Conservation (phyloP, 352 stramenopile species). For the Albugo laibachii region DNA sequence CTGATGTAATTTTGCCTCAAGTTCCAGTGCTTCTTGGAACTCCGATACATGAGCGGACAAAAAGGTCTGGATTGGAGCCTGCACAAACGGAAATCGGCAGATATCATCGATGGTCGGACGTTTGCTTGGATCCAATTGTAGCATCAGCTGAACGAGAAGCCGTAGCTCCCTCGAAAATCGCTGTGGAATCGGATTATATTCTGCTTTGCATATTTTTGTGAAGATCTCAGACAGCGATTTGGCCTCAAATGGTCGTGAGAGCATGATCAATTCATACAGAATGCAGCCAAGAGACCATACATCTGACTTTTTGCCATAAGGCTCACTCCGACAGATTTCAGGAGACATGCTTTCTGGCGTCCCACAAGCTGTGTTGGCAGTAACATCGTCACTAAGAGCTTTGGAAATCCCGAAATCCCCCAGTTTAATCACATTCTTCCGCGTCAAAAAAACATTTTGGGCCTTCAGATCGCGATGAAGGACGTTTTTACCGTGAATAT, state of each 20-base stretch:
- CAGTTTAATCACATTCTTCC: conserved; percentile 75
- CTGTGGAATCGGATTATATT: conserved; percentile 55
- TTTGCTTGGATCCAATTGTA: conserved; percentile 72
- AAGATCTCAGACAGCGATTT: conserved; percentile 70
- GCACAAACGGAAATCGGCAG: conserved; percentile 73
- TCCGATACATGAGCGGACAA: conserved; percentile 67
- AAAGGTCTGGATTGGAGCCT: conserved; percentile 68
- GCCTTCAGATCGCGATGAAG: conserved; percentile 76
- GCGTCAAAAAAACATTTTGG: conserved; percentile 76
- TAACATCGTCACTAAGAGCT: conserved; percentile 52
- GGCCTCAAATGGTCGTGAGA: conserved; percentile 66
- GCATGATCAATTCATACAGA: conserved; percentile 81
- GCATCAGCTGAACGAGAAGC: conserved; percentile 72
- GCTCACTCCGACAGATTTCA: conserved; percentile 72
- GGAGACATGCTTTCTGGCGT: conserved; percentile 80
- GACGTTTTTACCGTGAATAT: conserved; percentile 81
- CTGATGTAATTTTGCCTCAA: conserved; percentile 76
- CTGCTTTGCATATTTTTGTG: conserved; percentile 75
- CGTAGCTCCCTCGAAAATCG: conserved; percentile 64
- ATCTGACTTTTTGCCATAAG: conserved; percentile 79
- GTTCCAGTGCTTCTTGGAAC: conserved; percentile 69
- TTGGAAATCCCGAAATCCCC: conserved; percentile 82
- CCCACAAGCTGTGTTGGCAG: conserved; percentile 61
- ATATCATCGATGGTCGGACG: conserved; percentile 79
- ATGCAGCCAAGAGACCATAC: conserved; percentile 82